Evolutionary conservation across 768 basidiomycete species (phyloP), one percentile per base, ranked within the genome.

Genomic region (Neoboletus subvelutipes): DNA sequence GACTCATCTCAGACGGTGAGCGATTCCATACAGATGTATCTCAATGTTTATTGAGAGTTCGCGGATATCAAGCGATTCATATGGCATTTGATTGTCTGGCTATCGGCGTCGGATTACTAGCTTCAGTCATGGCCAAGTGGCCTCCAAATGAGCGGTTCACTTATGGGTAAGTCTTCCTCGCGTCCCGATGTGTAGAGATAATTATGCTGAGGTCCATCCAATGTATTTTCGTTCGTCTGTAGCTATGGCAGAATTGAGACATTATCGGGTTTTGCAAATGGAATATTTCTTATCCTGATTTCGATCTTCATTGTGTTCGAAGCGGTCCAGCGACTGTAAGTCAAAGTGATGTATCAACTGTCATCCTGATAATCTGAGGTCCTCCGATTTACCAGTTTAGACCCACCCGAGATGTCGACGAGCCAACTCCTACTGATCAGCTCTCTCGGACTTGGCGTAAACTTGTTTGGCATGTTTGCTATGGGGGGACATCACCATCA

Each of bases 1-100:
- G 97, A 7, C 76, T 99, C 36, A 98, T 99, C 55, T 97, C 94
- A 11, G 97, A 99, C 69, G 95, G 96, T 96, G 61, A 64, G 83
- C 67, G n/a, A 42, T 36, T 42, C 31, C 5, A 20, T 29, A 18
- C 11, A 18, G 15, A 18, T 41, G n/a, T 13, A 7, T 31, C n/a
- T 54, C 45, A 31, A 18, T 42, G 29, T 54, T 49, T 12, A 42
- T 52, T 56, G 49, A 60, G 9, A 50, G 43, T 49, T 55, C 6
- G 18, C 33, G 18, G 20, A 45, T 42, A n/a, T 50, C 26, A 62
- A 98, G 96, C 97, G 22, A 98, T 99, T 37, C 97, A 99, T 68
- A 99, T 98, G 97, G 92, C 94, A 12, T 99, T 99, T 64, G 97
- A 99, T 74, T 98, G 97, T 68, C 86, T 98, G 83, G 96, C 96